Conservation (phyloP, 371 early-diverging fungal species). For the Nematocida minor region DNA sequence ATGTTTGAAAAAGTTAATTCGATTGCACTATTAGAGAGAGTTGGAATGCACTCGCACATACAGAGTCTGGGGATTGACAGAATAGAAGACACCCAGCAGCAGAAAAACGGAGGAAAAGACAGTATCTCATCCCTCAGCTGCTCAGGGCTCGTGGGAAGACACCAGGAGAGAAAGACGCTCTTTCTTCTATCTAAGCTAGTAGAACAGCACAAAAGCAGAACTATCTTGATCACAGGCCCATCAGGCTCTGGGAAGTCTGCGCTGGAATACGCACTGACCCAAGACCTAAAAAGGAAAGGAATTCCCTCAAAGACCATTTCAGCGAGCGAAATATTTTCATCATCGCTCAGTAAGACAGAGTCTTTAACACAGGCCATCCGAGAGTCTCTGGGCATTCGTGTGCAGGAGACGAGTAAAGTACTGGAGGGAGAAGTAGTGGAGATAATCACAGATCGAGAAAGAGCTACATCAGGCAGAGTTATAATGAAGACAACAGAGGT, state of each 20-base stretch:
- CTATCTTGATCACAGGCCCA: slow-evolving; percentile 85
- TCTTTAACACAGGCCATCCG: slow-evolving; percentile 92
- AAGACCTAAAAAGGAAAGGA: slow-evolving; percentile 74
- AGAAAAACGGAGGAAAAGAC: neutral
- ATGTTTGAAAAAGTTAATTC: slow-evolving; percentile 35
- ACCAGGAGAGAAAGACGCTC: slow-evolving; percentile 85
- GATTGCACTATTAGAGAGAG: slow-evolving; percentile 30
- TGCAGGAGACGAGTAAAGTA: slow-evolving; percentile 89
- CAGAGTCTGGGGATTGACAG: slow-evolving; percentile 74
- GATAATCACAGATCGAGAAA: slow-evolving; percentile 83
- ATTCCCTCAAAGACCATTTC: slow-evolving; percentile 89
- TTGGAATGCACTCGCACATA: slow-evolving; percentile 89
- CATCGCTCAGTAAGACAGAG: slow-evolving; percentile 95
- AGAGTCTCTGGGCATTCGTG: slow-evolving; percentile 84
- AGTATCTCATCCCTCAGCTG: neutral
- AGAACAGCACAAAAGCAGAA: slow-evolving; percentile 73
- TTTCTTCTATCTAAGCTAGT: slow-evolving; percentile 70
- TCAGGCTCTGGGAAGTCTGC: slow-evolving; percentile 80
- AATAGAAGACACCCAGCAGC: slow-evolving; percentile 68
- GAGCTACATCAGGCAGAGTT: slow-evolving; percentile 82
- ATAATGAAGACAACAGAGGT: slow-evolving; percentile 96
- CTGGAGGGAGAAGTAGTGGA: slow-evolving; percentile 98
- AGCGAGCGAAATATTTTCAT: slow-evolving; percentile 87
- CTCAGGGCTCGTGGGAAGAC: slow-evolving; percentile 86
- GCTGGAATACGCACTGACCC: slow-evolving; percentile 75